phyloP scores from a whole-genome alignment of 2,329 filamentous ascomycete genomes.

The Escovopsis sp. region DNA sequence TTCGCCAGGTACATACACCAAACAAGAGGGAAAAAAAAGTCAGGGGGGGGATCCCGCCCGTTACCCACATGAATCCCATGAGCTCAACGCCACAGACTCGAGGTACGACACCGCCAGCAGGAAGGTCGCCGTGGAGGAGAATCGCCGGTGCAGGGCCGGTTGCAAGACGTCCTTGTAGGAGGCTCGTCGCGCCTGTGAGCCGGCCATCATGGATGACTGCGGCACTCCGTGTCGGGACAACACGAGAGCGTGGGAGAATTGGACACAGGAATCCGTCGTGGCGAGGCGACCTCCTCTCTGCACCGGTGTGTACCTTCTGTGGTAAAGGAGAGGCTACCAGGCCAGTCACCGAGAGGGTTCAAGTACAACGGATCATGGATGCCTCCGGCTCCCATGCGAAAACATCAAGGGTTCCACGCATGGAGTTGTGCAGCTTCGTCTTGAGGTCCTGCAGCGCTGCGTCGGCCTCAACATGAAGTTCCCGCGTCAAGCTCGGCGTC shows the following conservation, averaged over 20 bases:
- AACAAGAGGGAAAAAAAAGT: too few relatives aligned
- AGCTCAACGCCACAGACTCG: conserved; percentile 54
- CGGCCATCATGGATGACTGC: conserved; percentile 37
- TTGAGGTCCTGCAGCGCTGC: too few relatives aligned
- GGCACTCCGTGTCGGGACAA: conserved; percentile 19
- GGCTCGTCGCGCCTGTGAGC: conserved; percentile 37
- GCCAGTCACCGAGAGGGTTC: conserved; percentile 12
- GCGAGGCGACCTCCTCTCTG: not conserved
- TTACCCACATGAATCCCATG: conserved; percentile 55
- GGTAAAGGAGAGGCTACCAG: conserved; percentile 21
- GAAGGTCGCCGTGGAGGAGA: conserved; percentile 59
- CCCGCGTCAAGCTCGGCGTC: conserved; percentile 7
- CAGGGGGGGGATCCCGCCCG: too few relatives aligned
- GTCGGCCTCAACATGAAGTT: too few relatives aligned
- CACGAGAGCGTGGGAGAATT: not conserved
- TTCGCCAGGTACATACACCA: too few relatives aligned
- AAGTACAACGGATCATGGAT: too few relatives aligned
- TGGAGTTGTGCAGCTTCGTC: conserved; percentile 1
- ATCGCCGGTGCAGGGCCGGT: conserved; percentile 73
- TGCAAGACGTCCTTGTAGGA: conserved; percentile 83
- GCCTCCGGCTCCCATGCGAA: too few relatives aligned
- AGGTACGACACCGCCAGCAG: conserved; percentile 58
- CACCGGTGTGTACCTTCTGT: conserved; percentile 1
- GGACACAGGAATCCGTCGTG: not conserved
- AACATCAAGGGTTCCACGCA: conserved; percentile 2